Base-by-base conservation (phyloP, 306 rosid genomes). In the Gastrolobium villosum region DNA sequence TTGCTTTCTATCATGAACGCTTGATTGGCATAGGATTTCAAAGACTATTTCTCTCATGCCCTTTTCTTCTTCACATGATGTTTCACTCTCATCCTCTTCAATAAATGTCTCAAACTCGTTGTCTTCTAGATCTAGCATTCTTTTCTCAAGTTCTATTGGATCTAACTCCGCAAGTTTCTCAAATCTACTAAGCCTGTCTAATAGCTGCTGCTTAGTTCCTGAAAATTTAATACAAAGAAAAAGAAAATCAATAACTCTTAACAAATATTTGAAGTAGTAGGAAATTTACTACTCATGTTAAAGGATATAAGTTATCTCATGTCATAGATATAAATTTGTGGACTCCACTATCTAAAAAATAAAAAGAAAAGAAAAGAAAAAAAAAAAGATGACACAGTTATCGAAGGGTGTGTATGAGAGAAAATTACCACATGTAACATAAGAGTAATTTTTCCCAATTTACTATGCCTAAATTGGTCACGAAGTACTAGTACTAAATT, bases 111-210 rank as follows among this genome's bases (percentile, higher is more conserved):
- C 84, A 32, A 39, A 20, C 5, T 83, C 81, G 0, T 73, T 73
- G 1, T 83, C 90, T 5, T 88, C 94, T 8, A 82, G 65, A 7
- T 90, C 92, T 7, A 81, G 56, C 88, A 93, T 85, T 63, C 85
- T 89, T 60, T 86, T 88, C 84, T 93, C 97, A 1, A 96, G 96
- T 32, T 93, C 96, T 50, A 91, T 5, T 5, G 96, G 93, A 82
- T 96, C 97, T 54, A 93, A 74, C 61, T 85, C 93, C 0, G 99
- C 98, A 62, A 96, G 84, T 76, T 85, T 89, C 91, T 93, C 99
- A 34, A 96, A 96, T 78, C 99, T 84, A 1, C 92, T 61, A 56
- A 93, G 99, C 85, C 93, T 87, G 70, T 87, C 85, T 54, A 93
- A 49, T 59, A 96, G 86, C 63, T 90, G 91, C 63, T 82, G 88